Conservation (phyloP, 169 alveolate genomes). For the Besnoitia besnoiti region DNA sequence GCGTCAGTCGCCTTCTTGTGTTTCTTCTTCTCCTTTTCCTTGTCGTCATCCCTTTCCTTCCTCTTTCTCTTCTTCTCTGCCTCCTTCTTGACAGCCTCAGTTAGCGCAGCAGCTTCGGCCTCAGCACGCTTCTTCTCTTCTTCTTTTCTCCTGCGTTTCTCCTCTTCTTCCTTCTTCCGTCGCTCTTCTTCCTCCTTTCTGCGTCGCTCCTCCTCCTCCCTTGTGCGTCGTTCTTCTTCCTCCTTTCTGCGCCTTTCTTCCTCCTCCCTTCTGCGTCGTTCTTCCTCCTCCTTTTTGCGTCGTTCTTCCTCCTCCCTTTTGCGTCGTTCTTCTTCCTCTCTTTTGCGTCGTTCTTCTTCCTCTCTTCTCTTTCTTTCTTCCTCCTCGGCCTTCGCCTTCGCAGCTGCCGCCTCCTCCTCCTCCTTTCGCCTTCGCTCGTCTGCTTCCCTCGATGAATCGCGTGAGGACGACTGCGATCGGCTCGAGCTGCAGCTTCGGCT, state of each 20-base stretch:
- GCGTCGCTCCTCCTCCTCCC: not conserved
- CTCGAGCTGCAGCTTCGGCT: not conserved
- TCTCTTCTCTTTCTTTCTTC: not conserved
- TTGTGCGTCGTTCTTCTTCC: not conserved
- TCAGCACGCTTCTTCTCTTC: not conserved
- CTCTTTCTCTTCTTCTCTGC: not conserved
- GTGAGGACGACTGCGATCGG: not conserved
- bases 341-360: not conserved
- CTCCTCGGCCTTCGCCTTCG: not conserved
- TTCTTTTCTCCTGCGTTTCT: conserved; percentile 1
- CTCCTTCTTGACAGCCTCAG: too few relatives aligned
- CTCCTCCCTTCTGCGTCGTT: not conserved
- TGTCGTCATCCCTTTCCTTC: not conserved
- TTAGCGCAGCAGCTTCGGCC: too few relatives aligned
- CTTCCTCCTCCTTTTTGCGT: not conserved
- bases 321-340: not conserved
- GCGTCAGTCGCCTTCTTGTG: not conserved
- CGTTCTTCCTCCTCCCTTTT: not conserved
- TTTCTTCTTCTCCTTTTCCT: not conserved
- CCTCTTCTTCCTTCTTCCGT: not conserved
- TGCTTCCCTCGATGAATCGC: not conserved
- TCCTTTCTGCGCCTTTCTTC: not conserved
- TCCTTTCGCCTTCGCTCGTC: not conserved
- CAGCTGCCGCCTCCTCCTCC: not conserved
- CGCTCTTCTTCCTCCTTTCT: not conserved